Conservation (phyloP, 164 flowering plant species). For the Annona cherimola region DNA sequence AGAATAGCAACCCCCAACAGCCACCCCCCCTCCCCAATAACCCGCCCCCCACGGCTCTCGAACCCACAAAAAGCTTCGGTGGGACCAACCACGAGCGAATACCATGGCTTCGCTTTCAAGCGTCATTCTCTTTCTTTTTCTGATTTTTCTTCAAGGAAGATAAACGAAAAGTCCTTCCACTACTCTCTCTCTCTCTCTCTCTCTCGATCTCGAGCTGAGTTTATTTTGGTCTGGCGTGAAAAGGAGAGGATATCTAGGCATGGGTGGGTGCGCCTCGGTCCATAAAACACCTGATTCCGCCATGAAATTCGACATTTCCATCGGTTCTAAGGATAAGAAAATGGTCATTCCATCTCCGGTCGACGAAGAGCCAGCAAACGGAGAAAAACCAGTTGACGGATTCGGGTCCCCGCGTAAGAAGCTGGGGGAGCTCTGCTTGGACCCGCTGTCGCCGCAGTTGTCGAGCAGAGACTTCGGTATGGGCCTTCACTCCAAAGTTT, state of each 20-base stretch:
- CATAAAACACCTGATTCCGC: constrained; percentile 32
- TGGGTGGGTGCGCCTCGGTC: constrained; percentile 59
- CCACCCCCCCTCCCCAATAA: too few species aligned
- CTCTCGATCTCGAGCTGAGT: constrained; percentile 3
- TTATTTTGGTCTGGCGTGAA: background rate
- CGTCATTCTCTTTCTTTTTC: constrained; percentile 1
- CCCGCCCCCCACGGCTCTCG: too few species aligned
- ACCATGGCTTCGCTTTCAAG: constrained; percentile 25
- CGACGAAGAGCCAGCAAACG: constrained; percentile 23
- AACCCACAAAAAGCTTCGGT: background rate
- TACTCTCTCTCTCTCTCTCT: constrained; percentile 1
- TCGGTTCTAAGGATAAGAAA: constrained; percentile 29
- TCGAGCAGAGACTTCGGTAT: constrained; percentile 11
- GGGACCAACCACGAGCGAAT: constrained; percentile 6
- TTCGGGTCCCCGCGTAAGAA: constrained; percentile 10
- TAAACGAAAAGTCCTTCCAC: background rate
- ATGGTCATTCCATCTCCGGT: constrained; percentile 33
- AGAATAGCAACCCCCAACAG: too few species aligned
- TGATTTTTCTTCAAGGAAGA: constrained; percentile 14
- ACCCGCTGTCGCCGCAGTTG: constrained; percentile 18
- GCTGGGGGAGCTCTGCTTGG: background rate
- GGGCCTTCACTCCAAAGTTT: background rate
- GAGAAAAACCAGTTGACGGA: constrained; percentile 17
- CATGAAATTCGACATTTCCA: constrained; percentile 25
- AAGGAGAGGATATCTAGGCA: constrained; percentile 15